Evolutionary conservation across 306 rosid genomes (phyloP).

Genomic region (Spatholobus suberectus): DNA sequence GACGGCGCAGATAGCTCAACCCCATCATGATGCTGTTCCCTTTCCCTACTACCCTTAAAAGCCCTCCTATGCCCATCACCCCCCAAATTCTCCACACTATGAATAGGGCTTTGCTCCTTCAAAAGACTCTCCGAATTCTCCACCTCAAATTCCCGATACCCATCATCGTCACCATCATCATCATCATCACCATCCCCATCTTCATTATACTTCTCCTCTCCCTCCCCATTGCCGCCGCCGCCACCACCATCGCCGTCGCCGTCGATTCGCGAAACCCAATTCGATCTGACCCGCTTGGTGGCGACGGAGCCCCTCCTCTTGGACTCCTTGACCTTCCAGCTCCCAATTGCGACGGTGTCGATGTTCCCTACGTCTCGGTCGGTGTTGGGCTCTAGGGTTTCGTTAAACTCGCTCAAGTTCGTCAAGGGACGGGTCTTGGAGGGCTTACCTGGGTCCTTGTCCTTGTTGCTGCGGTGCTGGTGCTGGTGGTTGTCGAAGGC

Average conservation of each 20-base stretch:
- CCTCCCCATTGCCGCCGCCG: slow-evolving; percentile 57
- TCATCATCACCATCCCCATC: slow-evolving; percentile 72
- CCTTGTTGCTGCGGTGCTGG: slow-evolving; percentile 44
- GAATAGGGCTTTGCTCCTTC: slow-evolving; percentile 82
- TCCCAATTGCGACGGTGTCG: slow-evolving; percentile 78
- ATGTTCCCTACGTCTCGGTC: slow-evolving; percentile 52
- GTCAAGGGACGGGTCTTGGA: slow-evolving; percentile 87
- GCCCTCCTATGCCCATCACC: slow-evolving; percentile 74
- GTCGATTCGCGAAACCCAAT: slow-evolving; percentile 77
- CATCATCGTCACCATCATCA: slow-evolving; percentile 36
- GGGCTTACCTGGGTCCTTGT: slow-evolving; percentile 59
- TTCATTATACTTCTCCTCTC: slow-evolving; percentile 71
- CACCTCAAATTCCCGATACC: slow-evolving; percentile 72
- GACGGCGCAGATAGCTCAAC: slow-evolving; percentile 84
- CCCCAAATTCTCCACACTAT: slow-evolving; percentile 70
- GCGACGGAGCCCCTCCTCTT: slow-evolving; percentile 71
- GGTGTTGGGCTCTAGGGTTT: slow-evolving; percentile 59
- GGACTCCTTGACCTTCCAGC: slow-evolving; percentile 88
- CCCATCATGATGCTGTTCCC: slow-evolving; percentile 57
- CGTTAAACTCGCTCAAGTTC: slow-evolving; percentile 67
- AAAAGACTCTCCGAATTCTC: slow-evolving; percentile 80
- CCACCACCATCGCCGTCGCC: slow-evolving; percentile 68
- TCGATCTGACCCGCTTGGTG: slow-evolving; percentile 82
- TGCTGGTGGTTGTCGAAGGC: slow-evolving; percentile 35
- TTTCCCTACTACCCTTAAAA: slow-evolving; percentile 65